These are phyloP conservation scores for Lipomyces kockii DNA, from an alignment of 805 yeast genomes.

Conservation along the genomic window DNA sequence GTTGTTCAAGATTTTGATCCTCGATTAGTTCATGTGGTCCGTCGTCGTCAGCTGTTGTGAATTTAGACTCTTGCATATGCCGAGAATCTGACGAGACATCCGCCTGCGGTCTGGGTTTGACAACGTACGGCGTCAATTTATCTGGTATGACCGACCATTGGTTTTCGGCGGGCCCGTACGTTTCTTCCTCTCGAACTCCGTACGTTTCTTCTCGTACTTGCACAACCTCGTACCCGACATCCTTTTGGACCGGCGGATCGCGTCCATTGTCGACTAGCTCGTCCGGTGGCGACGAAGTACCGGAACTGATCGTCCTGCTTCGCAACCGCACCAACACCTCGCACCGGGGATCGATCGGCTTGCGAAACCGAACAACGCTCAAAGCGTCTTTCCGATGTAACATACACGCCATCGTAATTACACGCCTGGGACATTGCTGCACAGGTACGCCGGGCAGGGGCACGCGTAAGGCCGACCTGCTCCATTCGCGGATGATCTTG, in stretches of 20 bases:
- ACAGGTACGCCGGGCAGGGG: background rate
- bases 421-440: background rate
- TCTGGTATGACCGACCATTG: background rate
- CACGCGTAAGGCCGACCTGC: slow-evolving; percentile 15
- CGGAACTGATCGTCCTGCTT: background rate
- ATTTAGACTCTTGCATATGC: background rate
- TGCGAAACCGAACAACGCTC: background rate
- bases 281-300: background rate
- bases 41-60: background rate
- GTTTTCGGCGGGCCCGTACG: background rate
- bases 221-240: background rate
- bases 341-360: background rate
- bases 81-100: background rate
- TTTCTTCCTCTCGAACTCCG: background rate
- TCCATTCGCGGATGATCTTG: slow-evolving; percentile 18
- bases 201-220: background rate
- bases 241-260: background rate
- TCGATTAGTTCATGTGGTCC: background rate
- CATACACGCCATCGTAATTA: background rate
- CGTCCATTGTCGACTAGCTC: background rate
- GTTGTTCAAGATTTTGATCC: background rate
- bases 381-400: background rate
- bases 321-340: background rate
- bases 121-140: background rate
- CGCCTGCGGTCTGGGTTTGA: background rate